Evolutionary conservation across 116 monocot species (phyloP), one percentile per base, ranked within the genome.

Genomic region (Dioscorea cayenensis): DNA sequence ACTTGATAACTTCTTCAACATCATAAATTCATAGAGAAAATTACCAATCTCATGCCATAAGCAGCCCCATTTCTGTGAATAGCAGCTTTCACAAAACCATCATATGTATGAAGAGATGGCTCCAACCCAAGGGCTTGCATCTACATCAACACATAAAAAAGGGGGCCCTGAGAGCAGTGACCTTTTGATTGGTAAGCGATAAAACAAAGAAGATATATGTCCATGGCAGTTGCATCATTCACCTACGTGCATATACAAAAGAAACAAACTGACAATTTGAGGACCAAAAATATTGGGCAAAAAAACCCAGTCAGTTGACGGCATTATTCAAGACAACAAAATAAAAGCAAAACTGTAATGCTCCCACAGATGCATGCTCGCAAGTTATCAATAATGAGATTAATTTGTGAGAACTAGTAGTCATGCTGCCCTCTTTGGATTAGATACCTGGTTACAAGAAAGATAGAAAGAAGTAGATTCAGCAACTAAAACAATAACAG

Each of bases 31-130:
- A 22, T 61, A 68, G 32, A 27, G 50, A n/a, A 72, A 69, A 72
- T 75, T 86, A 97, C 96, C 89, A 97, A 36, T 81, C 86, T 68
- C 75, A 84, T 83, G 32, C 77, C 88, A 73, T 83, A 78, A 74
- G 71, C 36, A 68, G 80, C 77, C 61, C 86, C 92, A 75, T 81
- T 93, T 17, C 77, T 66, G 32, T 63, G 25, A 69, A 87, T 65
- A 60, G 78, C 77, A 78, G 89, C 90, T 76, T 82, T 88, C 64
- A 97, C 72, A 72, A 90, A 80, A 66, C 88, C 94, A 85, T 88
- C 84, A 78, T 83, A 97, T 70, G 90, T 86, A 78, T 77, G 64
- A n/a, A 60, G 35, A 49, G 90, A 86, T 72, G 94, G 90, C 71
- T 79, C 32, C 71, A 93, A 59, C 51, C 88, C 84, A 77, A 93